Conservation (phyloP, 1,284 basidiomycete genomes). For the Rhodotorula sp. region DNA sequence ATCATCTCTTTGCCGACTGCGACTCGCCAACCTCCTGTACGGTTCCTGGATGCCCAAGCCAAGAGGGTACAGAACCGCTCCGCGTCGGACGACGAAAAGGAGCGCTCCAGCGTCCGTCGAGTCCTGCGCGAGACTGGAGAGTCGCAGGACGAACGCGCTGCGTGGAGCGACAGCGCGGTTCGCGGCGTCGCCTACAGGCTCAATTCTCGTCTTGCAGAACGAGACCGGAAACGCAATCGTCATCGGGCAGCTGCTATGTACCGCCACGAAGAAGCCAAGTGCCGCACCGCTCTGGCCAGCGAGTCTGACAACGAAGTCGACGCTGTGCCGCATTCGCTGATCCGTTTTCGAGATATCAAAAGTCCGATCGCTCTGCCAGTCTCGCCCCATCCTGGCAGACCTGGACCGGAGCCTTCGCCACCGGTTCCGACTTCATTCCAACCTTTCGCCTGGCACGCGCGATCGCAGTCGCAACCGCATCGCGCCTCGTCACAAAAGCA, state of each 20-base stretch:
- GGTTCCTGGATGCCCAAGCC: neutral
- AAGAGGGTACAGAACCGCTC: neutral
- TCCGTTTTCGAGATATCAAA: neutral
- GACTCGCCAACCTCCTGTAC: neutral
- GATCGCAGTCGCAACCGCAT: neutral
- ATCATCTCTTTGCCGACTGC: neutral
- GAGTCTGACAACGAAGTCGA: neutral
- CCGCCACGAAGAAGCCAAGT: neutral
- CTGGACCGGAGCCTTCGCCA: neutral
- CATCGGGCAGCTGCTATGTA: neutral
- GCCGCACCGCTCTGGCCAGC: neutral
- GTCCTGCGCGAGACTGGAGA: conserved; percentile 26
- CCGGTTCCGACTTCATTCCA: neutral
- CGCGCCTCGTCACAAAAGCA: neutral
- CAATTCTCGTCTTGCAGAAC: neutral
- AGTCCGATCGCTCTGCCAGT: neutral
- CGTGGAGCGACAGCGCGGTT: conserved; percentile 28
- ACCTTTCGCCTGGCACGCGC: neutral
- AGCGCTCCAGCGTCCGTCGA: conserved; percentile 19
- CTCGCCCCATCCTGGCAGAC: neutral
- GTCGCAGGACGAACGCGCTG: conserved; percentile 18
- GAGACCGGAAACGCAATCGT: neutral
- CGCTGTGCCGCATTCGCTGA: neutral
- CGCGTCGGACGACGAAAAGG: neutral
- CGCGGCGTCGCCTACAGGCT: conserved; percentile 13